Base-by-base conservation (phyloP, 75 land plant genomes). In the Selaginella moellendorffii region DNA sequence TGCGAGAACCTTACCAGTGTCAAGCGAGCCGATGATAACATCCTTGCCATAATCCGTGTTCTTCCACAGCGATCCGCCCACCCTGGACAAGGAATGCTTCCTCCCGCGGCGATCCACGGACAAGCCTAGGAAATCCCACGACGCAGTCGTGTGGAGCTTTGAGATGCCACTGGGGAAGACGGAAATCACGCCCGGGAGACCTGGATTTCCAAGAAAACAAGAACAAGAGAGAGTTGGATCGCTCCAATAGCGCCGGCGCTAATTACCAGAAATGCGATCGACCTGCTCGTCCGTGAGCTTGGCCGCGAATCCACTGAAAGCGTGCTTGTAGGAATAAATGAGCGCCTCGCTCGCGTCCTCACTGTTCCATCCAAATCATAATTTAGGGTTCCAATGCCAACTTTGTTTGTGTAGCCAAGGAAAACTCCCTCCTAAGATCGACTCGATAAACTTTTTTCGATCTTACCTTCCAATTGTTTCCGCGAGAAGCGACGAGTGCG, bases 271-370 rank as follows among this genome's bases (percentile, higher is more conserved):
- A 14, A 36, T 36, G 5, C 46, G 5, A 5, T 5, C 46, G 14
- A 36, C 68, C 21, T 70, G 54, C 14, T 29, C 54, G 9, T 17
- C 26, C 20, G 72, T 70, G 18, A 70, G 31, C 2, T 19, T 31
- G 54, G 68, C 72, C 5, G 68, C 54, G 24, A 70, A 70, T n/a
- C 72, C 72, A 46, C 27, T 24, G 8, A 52, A 22, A 12, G 23
- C 69, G 24, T 28, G 14, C 14, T 69, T 12, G 28, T 69, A 69
- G 0, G 65, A 22, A 31, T 69, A 69, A 22, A 69, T 25, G 27
- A 69, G 17, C 14, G 46, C 46, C 46, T 36, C 46, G 10, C 14
- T 14, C 46, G 46, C 46, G 14, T 5, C 46, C 46, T 36, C 46
- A 36, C 46, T 36, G 46, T 36, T 36, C 5, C 46, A 36, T 36